Evolutionary conservation across 192 early-diverging fungal genomes (phyloP), one percentile per base, ranked within the genome.

Genomic region (Kickxella alabastrina): DNA sequence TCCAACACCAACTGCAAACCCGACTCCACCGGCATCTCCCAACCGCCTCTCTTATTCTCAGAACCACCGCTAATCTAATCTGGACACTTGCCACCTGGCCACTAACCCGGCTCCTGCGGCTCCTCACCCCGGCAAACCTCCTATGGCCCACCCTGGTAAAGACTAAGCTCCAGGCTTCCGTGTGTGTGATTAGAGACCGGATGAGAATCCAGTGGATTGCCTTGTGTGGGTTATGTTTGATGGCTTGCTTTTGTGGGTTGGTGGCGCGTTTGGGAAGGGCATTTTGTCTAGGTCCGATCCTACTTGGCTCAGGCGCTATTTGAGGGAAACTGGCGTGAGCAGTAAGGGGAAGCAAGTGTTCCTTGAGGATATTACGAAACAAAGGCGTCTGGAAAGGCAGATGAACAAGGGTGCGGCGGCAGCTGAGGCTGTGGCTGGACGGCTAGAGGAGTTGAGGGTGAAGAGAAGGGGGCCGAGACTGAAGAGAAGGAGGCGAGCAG

Each of bases 231-330:
- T 54, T 32, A 18, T 3, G 5, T 43, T 38, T 1, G 47, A 39
- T n/a, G 40, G 49, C n/a, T 7, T 17, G 10, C 3, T 37, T 1
- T 54, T 87, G 25, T 90, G 86, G 84, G 45, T 62, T 13, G 65
- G 79, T 29, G 88, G 88, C 0, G 84, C 81, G 50, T 89, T 83
- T 67, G 87, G 88, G 17, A 90, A 90, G 44, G 88, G 85, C 2
- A 80, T 78, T 8, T 59, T 94, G 17, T 92, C 90, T 15, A 64
- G 92, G 15, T 85, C 90, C 27, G 81, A 90, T 18, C 78, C 89
- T 2, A 90, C 88, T 4, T 94, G 89, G 90, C 53, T 65, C 27
- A 42, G 58, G 17, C 57, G 81, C 25, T 53, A 60, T 23, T 25
- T 18, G 32, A 41, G 50, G 19, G 57, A 60, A 25, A 15, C 31